Evolutionary conservation across 495 filamentous ascomycete species (phyloP), one percentile per base, ranked within the genome.

Genomic region (Neurospora sp.): DNA sequence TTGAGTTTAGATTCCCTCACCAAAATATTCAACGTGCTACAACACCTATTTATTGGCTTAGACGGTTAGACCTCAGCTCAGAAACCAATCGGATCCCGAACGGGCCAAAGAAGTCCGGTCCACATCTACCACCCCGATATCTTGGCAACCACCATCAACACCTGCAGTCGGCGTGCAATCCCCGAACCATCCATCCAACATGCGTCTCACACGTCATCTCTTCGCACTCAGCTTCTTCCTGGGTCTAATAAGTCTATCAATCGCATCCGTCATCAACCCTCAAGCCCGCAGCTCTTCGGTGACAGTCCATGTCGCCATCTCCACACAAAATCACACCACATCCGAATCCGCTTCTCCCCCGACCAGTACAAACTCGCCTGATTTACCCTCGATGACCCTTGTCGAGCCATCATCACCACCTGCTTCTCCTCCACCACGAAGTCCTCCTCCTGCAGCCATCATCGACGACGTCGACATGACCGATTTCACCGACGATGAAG

Each of bases 281-380:
- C 53, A 61, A 18, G 3, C 27, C 53, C 53, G 12, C 6, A 0
- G 0, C 6, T 0, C 27, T 8, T 35, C 53, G 4, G 27, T 9
- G 14, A 61, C 5, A 4, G 5, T 1, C 22, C 22, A 27, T 27
- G 22, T 31, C 11, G 3, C 22, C 22, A 6, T 1, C 6, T 35
- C 46, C 0, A 31, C 11, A 20, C 10, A 1, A 46, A 22, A 53
- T 2, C 20, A 53, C 20, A n/a, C 18, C 53, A 16, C 11, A 53
- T 22, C 20, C 46, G 20, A 53, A 27, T 22, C n/a, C 9, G n/a
- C 46, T 22, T 22, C 46, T 3, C 12, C 3, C 27, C 22, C 18
- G 12, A 16, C 53, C 27, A 31, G 5, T 6, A 1, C 6, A 9
- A 0, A 0, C 2, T 1, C 48, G 10, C 0, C 48, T 22, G 2